Evolutionary conservation across 768 basidiomycete genomes (phyloP).

Genomic region (Tephrocybe rancida): DNA sequence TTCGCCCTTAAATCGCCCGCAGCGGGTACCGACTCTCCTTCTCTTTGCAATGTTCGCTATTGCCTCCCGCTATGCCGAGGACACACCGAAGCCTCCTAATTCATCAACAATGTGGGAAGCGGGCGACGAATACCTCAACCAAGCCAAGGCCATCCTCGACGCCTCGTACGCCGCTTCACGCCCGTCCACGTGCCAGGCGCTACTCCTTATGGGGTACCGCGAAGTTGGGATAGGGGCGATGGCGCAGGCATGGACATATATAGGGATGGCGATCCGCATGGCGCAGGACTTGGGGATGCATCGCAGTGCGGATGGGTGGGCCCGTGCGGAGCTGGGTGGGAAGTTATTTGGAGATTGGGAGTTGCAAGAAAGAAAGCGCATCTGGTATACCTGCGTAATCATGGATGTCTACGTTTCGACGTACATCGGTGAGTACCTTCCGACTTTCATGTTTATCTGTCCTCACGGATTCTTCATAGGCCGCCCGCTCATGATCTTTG

Average conservation of each 20-base stretch:
- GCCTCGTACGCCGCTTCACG: conserved; percentile 70
- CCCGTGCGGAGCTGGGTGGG: conserved; percentile 55
- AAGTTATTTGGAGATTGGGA: conserved; percentile 61
- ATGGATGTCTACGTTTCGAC: conserved; percentile 82
- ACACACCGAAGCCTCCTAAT: conserved; percentile 40
- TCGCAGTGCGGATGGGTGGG: conserved; percentile 79
- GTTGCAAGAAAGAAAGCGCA: conserved; percentile 68
- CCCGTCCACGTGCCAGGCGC: conserved; percentile 75
- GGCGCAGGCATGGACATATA: conserved; percentile 86
- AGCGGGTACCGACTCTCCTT: conserved; percentile 63
- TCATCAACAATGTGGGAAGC: conserved; percentile 76
- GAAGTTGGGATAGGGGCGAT: conserved; percentile 90
- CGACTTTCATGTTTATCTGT: neutral
- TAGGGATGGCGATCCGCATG: conserved; percentile 92
- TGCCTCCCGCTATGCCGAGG: conserved; percentile 70
- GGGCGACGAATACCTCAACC: conserved; percentile 70
- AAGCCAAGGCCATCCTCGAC: conserved; percentile 70
- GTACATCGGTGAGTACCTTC: conserved; percentile 65
- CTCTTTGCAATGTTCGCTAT: conserved; percentile 85
- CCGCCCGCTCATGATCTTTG: conserved; percentile 73
- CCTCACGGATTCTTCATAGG: conserved; percentile 35
- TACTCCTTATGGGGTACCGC: conserved; percentile 80
- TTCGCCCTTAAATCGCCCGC: conserved; percentile 40
- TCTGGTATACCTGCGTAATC: conserved; percentile 80
- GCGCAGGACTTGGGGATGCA: conserved; percentile 89